Evolutionary conservation across 352 stramenopile genomes (phyloP), one percentile per base, ranked within the genome.

Genomic region (Synura sp.): DNA sequence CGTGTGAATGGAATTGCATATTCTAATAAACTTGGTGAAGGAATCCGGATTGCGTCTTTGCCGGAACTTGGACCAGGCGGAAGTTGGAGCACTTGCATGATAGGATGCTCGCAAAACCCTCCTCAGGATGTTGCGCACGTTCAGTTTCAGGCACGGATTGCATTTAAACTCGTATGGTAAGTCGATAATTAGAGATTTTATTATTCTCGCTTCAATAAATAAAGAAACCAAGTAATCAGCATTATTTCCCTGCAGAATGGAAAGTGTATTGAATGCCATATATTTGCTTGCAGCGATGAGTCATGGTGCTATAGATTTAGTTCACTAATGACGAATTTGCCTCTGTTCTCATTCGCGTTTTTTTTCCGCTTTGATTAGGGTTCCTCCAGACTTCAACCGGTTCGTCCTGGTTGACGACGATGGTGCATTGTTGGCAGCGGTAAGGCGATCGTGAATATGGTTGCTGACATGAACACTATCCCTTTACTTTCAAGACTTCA

Each of bases 341-440:
- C n/a, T n/a, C n/a, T 55, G n/a, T 55, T 55, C 19, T 55, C 19
- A 55, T n/a, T n/a, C 19, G 42, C 42, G 19, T 55, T n/a, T 19
- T n/a, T 55, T 55, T 19, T n/a, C 42, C 42, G 19, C 19, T n/a
- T n/a, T 55, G 42, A 25, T 29, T 25, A 57, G 42, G 42, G 63
- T 49, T 22, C 78, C 78, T 17, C 78, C 36, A 0, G 25, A 80
- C 33, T 82, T 80, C 41, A 9, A 12, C 1, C 80, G 75, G 7
- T 92, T 92, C 80, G 87, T 91, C 0, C 80, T 92, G 38, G 87
- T 92, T 22, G 87, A 92, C 78, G 88, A 92, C 79, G 84, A 87
- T 69, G 88, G 88, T 32, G 85, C 85, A 17, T 77, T 90, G 22
- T 80, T 92, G 33, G 83, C 83, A 41, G 25, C 60, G 35, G 88